phyloP scores from a whole-genome alignment of 225 moss, liverwort and hornwort genomes.

The Polytrichum commune region DNA sequence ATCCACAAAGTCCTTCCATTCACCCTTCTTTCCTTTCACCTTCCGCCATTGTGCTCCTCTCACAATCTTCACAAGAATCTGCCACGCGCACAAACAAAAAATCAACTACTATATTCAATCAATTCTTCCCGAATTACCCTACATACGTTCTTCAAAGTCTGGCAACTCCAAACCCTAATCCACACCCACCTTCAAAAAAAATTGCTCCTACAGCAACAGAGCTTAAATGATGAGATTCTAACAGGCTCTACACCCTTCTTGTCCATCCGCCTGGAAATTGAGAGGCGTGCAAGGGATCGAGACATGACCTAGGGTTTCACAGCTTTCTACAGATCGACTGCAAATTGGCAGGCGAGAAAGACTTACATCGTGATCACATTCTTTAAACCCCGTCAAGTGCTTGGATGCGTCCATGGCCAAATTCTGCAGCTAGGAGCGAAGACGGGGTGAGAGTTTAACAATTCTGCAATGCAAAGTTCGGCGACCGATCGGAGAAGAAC shows the following conservation, averaged over 20 bases:
- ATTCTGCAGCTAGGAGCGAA: background rate
- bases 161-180: background rate
- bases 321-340: background rate
- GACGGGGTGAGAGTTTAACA: background rate
- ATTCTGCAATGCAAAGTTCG: background rate
- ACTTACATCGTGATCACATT: conserved; percentile 35
- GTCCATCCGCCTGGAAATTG: background rate
- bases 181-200: background rate
- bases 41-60: conserved; percentile 38
- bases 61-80: conserved; percentile 56
- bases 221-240: background rate
- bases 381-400: conserved; percentile 26
- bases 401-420: background rate
- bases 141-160: no score
- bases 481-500: no score
- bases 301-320: no score
- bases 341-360: background rate
- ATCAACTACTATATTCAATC: background rate
- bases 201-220: no score
- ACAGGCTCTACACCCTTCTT: no score
- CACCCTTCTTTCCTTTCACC: conserved; percentile 48
- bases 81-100: conserved; percentile 1
- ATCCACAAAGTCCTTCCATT: conserved; percentile 52
- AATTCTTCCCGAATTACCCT: background rate
- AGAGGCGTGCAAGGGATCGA: background rate